phyloP scores from a whole-genome alignment of 2,329 filamentous ascomycete species.

The Aphanocladium album region DNA sequence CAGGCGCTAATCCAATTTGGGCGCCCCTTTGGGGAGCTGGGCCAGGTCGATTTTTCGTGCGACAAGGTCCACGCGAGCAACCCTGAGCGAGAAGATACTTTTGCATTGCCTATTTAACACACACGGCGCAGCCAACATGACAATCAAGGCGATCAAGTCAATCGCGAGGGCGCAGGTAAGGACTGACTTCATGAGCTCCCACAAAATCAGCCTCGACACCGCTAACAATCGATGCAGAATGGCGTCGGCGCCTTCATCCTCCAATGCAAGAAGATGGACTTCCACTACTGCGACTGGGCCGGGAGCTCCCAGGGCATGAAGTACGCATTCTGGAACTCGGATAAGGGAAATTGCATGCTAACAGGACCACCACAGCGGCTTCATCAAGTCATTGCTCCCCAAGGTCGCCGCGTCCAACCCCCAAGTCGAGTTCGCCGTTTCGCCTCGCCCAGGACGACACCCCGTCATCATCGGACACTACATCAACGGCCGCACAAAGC shows the following conservation, averaged over 20 bases:
- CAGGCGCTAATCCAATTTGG: constrained; percentile 11
- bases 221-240: constrained; percentile 56
- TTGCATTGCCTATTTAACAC: constrained; percentile 18
- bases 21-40: constrained; percentile 15
- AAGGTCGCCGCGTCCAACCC: constrained; percentile 78
- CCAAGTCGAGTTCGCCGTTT: constrained; percentile 85
- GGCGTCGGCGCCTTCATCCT: constrained; percentile 95
- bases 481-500: constrained; percentile 82
- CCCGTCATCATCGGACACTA: constrained; percentile 86
- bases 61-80: constrained; percentile 3
- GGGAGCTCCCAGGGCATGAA: constrained; percentile 95
- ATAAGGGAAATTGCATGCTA: constrained; percentile 22
- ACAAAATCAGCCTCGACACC: background rate
- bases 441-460: constrained; percentile 83
- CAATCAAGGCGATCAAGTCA: constrained; percentile 48
- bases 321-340: no score
- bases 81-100: constrained; percentile 16
- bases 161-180: constrained; percentile 51
- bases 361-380: constrained; percentile 52
- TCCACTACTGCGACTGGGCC: constrained; percentile 96
- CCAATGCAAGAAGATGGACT: constrained; percentile 91
- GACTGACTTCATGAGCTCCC: background rate
- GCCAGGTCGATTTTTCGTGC: constrained; percentile 19
- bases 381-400: constrained; percentile 72
- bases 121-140: constrained; percentile 42